These are phyloP conservation scores for Vanrija sp. DNA, from an alignment of 1,284 basidiomycete genomes.

Conservation along the genomic window DNA sequence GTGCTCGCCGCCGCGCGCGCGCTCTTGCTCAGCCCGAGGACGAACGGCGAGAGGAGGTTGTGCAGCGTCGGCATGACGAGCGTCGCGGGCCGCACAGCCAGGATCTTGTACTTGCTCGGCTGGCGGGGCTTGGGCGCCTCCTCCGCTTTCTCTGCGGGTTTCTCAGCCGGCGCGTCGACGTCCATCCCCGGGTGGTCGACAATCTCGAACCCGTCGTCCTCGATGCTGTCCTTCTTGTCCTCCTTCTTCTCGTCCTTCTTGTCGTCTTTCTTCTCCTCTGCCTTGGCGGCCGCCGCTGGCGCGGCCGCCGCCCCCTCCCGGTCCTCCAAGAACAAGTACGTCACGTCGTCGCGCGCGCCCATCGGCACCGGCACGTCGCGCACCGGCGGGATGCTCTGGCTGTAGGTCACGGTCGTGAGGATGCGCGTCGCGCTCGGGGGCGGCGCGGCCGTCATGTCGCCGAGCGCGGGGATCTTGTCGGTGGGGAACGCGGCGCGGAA, in stretches of 20 bases:
- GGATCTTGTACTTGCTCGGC: constrained; percentile 20
- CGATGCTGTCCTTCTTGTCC: constrained; percentile 7
- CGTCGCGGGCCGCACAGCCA: constrained; percentile 32
- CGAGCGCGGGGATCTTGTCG: not conserved
- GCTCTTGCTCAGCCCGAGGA: constrained; percentile 39
- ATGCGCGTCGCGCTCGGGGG: constrained; percentile 12
- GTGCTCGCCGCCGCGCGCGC: constrained; percentile 36
- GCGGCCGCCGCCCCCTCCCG: constrained; percentile 10
- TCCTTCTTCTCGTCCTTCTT: not conserved
- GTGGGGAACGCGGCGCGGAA: constrained; percentile 30
- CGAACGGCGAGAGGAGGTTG: constrained; percentile 38
- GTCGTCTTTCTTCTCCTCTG: not conserved
- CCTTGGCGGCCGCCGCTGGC: not conserved
- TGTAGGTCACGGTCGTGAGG: constrained; percentile 33
- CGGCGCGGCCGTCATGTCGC: constrained; percentile 1
- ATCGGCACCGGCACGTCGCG: constrained; percentile 14
- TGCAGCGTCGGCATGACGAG: constrained; percentile 35
- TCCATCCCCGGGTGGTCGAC: constrained; percentile 14
- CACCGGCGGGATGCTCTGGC: constrained; percentile 15
- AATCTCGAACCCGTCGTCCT: constrained; percentile 32
- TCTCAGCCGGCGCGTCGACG: not conserved
- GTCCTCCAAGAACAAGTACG: constrained; percentile 41
- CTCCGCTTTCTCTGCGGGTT: not conserved
- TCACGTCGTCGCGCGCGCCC: constrained; percentile 27
- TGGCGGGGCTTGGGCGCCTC: not conserved